Evolutionary conservation across 306 rosid species (phyloP).

Genomic region (Fragaria nilgerrensis): DNA sequence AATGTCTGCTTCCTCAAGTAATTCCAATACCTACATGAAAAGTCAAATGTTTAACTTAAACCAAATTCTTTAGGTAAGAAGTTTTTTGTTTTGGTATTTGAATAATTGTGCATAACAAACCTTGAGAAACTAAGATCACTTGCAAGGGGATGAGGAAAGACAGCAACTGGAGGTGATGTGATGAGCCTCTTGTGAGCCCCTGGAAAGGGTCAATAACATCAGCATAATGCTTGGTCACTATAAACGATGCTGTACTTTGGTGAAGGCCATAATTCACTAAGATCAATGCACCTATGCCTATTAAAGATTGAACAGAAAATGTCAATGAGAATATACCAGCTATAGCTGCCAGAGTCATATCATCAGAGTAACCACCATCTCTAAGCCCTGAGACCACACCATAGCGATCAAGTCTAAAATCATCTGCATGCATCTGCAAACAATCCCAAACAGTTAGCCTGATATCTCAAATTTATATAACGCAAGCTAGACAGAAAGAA

Average conservation of each 20-base stretch:
- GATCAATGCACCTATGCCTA: not conserved
- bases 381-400: constrained; percentile 82
- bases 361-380: constrained; percentile 98
- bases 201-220: constrained; percentile 33
- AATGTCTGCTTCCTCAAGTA: constrained; percentile 98
- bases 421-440: constrained; percentile 94
- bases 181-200: constrained; percentile 91
- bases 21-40: constrained; percentile 83
- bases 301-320: not conserved
- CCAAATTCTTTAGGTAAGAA: constrained; percentile 23
- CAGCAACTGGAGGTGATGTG: constrained; percentile 90
- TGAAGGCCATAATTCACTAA: not conserved
- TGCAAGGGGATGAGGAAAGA: constrained; percentile 98
- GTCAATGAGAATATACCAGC: constrained; percentile 49
- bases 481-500: constrained; percentile 12
- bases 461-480: constrained; percentile 6
- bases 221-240: constrained; percentile 6
- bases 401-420: constrained; percentile 69
- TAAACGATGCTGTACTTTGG: not conserved
- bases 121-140: constrained; percentile 90
- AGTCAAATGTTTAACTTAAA: constrained; percentile 13
- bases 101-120: constrained; percentile 44
- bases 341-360: constrained; percentile 98
- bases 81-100: constrained; percentile 2
- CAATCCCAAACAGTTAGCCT: constrained; percentile 32